Evolutionary conservation across 2,329 filamentous ascomycete genomes (phyloP).

Genomic region (Pezicula carpinea): DNA sequence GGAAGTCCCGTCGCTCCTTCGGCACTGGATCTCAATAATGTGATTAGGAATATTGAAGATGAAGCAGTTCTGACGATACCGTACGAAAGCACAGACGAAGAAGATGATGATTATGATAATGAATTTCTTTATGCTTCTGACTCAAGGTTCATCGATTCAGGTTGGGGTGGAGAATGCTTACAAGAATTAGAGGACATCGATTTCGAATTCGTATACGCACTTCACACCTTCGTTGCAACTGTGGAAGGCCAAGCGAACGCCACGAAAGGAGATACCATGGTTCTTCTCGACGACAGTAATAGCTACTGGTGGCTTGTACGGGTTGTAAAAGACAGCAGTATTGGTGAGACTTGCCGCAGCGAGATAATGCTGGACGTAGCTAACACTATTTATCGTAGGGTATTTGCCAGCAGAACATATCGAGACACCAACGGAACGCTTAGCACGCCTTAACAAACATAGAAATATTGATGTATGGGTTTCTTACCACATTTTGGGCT

Average conservation of each 20-base stretch:
- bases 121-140: conserved; percentile 45
- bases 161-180: conserved; percentile 81
- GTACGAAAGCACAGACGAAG: conserved; percentile 41
- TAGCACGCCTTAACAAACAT: conserved; percentile 94
- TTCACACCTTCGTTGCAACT: conserved; percentile 96
- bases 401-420: conserved; percentile 98
- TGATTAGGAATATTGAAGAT: conserved; percentile 23
- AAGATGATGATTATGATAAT: conserved; percentile 60
- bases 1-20: conserved; percentile 11
- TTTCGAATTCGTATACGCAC: conserved; percentile 97
- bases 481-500: not conserved
- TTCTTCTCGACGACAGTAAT: conserved; percentile 95
- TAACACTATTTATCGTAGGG: conserved; percentile 44
- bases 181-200: conserved; percentile 95
- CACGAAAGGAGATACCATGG: conserved; percentile 98
- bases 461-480: conserved; percentile 86
- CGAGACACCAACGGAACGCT: conserved; percentile 90
- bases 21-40: not conserved
- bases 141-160: conserved; percentile 62
- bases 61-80: conserved; percentile 29
- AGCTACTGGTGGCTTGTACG: conserved; percentile 99
- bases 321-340: conserved; percentile 96
- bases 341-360: conserved; percentile 45
- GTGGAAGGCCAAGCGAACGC: conserved; percentile 98
- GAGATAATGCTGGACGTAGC: not conserved